Evolutionary conservation across 2,329 filamentous ascomycete species (phyloP).

Genomic region (Aspergillus aculeatinus): DNA sequence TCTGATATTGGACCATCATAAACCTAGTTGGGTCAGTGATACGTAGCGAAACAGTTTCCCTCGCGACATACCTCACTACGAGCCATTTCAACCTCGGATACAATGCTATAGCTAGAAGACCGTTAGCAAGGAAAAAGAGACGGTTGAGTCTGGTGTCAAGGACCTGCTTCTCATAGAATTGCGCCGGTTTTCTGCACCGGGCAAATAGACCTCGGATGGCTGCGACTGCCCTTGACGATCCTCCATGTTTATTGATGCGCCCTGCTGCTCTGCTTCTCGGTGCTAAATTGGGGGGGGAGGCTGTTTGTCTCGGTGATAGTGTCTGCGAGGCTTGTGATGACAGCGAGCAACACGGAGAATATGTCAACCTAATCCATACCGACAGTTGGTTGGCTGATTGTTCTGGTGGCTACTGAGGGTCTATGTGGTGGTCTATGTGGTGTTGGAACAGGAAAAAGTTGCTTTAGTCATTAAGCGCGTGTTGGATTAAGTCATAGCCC

Average conservation of each 20-base stretch:
- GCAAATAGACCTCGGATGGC: conserved; percentile 23
- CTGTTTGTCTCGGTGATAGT: background rate
- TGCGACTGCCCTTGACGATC: conserved; percentile 23
- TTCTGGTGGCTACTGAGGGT: background rate
- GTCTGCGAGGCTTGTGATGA: background rate
- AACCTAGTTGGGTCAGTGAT: conserved; percentile 48
- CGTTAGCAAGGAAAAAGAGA: conserved; percentile 19
- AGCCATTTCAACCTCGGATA: conserved; percentile 98
- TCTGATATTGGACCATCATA: conserved; percentile 93
- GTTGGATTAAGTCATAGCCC: background rate
- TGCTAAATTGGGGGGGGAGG: background rate
- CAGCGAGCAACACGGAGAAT: background rate
- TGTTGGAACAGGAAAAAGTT: background rate
- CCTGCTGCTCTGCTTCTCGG: background rate
- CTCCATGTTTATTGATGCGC: conserved; percentile 29
- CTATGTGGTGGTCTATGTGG: background rate
- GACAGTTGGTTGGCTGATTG: background rate
- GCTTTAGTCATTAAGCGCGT: background rate
- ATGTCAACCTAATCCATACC: background rate
- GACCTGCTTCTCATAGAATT: conserved; percentile 44
- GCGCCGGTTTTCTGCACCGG: conserved; percentile 29
- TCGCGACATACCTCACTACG: conserved; percentile 74
- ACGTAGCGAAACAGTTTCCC: background rate
- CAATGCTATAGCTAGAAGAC: conserved; percentile 63
- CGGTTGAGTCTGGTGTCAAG: conserved; percentile 1